phyloP scores from a whole-genome alignment of 1,284 basidiomycete species.

The Fomitopsis palustris region DNA sequence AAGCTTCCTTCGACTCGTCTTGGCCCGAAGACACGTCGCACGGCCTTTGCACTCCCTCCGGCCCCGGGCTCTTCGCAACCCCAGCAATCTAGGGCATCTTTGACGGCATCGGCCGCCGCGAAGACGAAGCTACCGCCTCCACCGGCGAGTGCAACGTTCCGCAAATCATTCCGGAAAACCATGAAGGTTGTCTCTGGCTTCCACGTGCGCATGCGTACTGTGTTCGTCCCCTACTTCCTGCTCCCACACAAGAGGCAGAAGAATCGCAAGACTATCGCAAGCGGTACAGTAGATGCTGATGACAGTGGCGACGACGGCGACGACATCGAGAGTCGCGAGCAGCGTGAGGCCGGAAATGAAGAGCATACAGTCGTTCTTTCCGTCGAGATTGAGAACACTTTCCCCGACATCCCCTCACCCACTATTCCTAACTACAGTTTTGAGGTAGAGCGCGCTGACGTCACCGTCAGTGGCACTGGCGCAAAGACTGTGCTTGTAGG shows the following conservation, averaged over 20 bases:
- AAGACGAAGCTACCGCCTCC: slow-evolving; percentile 15
- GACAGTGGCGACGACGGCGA: slow-evolving; percentile 37
- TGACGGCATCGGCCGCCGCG: slow-evolving; percentile 14
- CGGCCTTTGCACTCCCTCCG: slow-evolving; percentile 59
- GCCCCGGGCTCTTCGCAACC: slow-evolving; percentile 37
- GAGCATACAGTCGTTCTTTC: slow-evolving; percentile 84
- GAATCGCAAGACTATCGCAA: slow-evolving; percentile 5
- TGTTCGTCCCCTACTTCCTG: slow-evolving; percentile 80
- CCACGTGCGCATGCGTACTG: slow-evolving; percentile 83
- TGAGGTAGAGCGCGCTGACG: slow-evolving; percentile 67
- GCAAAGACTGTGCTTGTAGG: slow-evolving; percentile 66
- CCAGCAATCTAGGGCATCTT: slow-evolving; percentile 35
- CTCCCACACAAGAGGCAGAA: slow-evolving; percentile 33
- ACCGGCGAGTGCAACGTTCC: slow-evolving; percentile 54
- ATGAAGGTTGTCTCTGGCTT: slow-evolving; percentile 77
- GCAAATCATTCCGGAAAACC: slow-evolving; percentile 83
- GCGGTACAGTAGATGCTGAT: slow-evolving; percentile 3
- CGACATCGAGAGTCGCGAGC: slow-evolving; percentile 47
- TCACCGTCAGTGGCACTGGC: slow-evolving; percentile 73
- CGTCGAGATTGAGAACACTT: slow-evolving; percentile 79
- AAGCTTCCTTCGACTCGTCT: slow-evolving; percentile 63
- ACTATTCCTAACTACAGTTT: slow-evolving; percentile 60
- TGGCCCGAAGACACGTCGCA: slow-evolving; percentile 55
- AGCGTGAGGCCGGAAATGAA: slow-evolving; percentile 66
- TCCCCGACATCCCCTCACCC: slow-evolving; percentile 10